phyloP scores from a whole-genome alignment of 495 filamentous ascomycete genomes.

The Cladorrhinum samala region DNA sequence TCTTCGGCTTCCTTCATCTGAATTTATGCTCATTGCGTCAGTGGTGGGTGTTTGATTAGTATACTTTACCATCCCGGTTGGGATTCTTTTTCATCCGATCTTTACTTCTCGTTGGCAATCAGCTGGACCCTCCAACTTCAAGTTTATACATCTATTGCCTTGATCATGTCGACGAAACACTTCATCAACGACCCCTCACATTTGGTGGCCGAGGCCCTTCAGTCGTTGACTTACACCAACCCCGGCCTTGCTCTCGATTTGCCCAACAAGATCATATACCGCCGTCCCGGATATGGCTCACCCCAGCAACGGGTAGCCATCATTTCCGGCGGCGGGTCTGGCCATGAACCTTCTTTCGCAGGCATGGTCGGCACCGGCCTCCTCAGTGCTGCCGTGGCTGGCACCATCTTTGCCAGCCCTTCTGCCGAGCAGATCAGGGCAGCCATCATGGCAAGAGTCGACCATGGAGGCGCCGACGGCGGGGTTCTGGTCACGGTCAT shows the following conservation, averaged over 20 bases:
- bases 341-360: constrained; percentile 89
- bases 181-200: constrained; percentile 83
- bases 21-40: too few relatives aligned
- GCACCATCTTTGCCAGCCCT: constrained; percentile 89
- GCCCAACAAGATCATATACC: constrained; percentile 82
- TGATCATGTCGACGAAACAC: constrained; percentile 65
- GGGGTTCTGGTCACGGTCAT: constrained; percentile 68
- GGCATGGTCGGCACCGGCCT: constrained; percentile 62
- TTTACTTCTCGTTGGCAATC: too few relatives aligned
- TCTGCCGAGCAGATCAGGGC: constrained; percentile 78
- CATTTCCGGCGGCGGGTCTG: constrained; percentile 84
- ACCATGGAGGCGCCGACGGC: constrained; percentile 26
- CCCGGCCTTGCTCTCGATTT: constrained; percentile 74
- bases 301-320: constrained; percentile 58
- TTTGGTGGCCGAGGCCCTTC: constrained; percentile 72
- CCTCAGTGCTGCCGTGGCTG: constrained; percentile 80
- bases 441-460: constrained; percentile 66
- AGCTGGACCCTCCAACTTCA: too few relatives aligned
- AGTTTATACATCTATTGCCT: too few relatives aligned
- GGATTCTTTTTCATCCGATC: too few relatives aligned
- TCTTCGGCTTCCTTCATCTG: too few relatives aligned
- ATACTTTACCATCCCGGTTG: too few relatives aligned
- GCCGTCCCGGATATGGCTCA: constrained; percentile 43
- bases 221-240: constrained; percentile 75
- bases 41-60: too few relatives aligned